Evolutionary conservation across 768 basidiomycete genomes (phyloP), one percentile per base, ranked within the genome.

Genomic region (Mycena rosella): DNA sequence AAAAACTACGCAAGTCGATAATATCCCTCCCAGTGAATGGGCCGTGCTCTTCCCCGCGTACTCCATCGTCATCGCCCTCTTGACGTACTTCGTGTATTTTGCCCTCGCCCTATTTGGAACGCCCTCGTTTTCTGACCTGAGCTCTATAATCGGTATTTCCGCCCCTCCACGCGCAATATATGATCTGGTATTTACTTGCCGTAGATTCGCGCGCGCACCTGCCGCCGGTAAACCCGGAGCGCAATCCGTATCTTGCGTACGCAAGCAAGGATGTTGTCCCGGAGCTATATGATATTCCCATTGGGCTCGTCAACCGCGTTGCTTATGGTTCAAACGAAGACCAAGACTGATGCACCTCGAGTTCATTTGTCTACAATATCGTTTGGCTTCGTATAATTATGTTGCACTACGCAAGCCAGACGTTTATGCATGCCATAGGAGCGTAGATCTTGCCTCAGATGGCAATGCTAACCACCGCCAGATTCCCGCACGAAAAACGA

Each of bases 41-140:
- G 87, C 93, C 29, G 72, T 96, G 29, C 86, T 96, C 22, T 73
- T 96, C 20, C 95, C 95, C 29, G 87, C 95, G 6, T 96, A 91
- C 81, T 85, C 91, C 14, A 81, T 93, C 58, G 80, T 95, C 55
- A 69, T 90, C 13, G 86, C 89, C 58, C 85, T 96, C 58, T 84
- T 92, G 66, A 91, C 93, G 8, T 96, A 96, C 77, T 85, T 89
- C 73, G 82, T 85, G 8, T 96, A 96, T 75, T 90, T 91, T 71
- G 86, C 92, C 9, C 81, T 96, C 69, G 93, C 94, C 3, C 78
- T 96, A 17, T 84, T 86, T 45, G 83, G 83, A 14, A 94, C 94
- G 15, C 95, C 95, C 5, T 71, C 85, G 11, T 91, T 95, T 68
- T 82, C 86, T 63, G 89, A 93, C 70, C 78, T 89, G 76, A 84